These are phyloP conservation scores for Phyllostachys edulis DNA, from an alignment of 176 grass and related monocot genomes.

Conservation along the genomic window DNA sequence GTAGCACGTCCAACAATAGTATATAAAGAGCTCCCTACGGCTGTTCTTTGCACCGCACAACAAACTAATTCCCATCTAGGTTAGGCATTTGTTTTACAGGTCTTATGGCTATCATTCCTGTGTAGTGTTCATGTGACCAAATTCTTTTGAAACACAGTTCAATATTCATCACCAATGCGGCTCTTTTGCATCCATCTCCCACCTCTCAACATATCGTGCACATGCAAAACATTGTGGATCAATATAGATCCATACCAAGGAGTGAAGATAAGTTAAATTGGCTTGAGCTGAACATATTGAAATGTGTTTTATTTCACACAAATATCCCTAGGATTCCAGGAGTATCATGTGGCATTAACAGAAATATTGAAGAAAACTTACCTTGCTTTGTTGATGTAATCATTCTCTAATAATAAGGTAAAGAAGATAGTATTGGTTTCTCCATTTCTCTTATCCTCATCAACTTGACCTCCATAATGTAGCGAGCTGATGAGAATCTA, in stretches of 20 bases:
- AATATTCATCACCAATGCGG: neutral
- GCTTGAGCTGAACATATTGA: neutral
- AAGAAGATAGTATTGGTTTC: conserved; percentile 72
- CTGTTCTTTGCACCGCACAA: too few species aligned
- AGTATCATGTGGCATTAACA: neutral
- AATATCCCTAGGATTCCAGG: neutral
- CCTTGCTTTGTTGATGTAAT: neutral
- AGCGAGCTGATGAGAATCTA: conserved; percentile 94
- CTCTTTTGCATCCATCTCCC: neutral
- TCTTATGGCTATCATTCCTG: neutral
- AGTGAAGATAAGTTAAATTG: neutral
- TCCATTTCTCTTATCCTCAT: conserved; percentile 94
- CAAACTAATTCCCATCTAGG: too few species aligned
- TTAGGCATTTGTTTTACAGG: too few species aligned
- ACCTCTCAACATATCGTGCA: neutral
- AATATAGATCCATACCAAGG: neutral
- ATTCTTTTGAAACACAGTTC: neutral
- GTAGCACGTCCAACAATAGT: too few species aligned
- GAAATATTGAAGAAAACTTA: neutral
- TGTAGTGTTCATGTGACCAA: neutral
- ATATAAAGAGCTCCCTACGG: too few species aligned
- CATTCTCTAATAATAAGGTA: conserved; percentile 45
- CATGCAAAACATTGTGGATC: neutral
- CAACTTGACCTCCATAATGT: conserved; percentile 87
- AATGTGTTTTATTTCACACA: conserved; percentile 1